These are phyloP conservation scores for Citrus glauca DNA, from an alignment of 345 rosid species.

Conservation along the genomic window DNA sequence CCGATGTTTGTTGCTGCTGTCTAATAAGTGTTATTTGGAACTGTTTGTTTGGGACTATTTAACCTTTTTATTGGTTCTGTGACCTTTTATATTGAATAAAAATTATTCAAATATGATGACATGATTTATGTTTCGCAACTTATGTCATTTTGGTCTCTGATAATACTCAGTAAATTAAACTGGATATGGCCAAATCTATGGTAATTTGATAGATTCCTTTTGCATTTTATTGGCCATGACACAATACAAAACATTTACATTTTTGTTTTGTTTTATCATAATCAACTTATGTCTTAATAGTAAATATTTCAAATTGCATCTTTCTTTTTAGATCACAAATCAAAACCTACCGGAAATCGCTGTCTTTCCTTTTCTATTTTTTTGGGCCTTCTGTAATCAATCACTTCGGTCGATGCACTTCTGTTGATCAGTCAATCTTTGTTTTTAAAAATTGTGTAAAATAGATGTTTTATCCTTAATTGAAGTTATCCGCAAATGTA, in stretches of 20 bases:
- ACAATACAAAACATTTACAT: neutral
- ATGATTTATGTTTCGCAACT: neutral
- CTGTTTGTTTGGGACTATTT: slow-evolving; percentile 11
- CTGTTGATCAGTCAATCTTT: neutral
- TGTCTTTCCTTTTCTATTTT: too few species aligned
- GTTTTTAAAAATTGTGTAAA: neutral
- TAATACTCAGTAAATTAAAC: neutral
- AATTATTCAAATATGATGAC: neutral
- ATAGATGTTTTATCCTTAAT: too few species aligned
- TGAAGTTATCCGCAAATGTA: too few species aligned
- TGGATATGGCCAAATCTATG: neutral
- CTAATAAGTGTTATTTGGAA: neutral
- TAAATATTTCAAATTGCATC: too few species aligned
- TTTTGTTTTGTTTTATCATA: neutral
- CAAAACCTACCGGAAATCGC: too few species aligned
- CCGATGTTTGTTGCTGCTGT: slow-evolving; percentile 3
- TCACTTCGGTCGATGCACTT: neutral
- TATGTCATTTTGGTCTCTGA: neutral
- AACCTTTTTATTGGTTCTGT: neutral
- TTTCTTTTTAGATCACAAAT: neutral
- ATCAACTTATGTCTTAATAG: neutral
- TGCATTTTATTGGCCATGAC: neutral
- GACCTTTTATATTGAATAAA: slow-evolving; percentile 18
- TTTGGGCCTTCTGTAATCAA: too few species aligned
- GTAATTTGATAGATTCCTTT: neutral